phyloP scores from a whole-genome alignment of 208 protist genomes.

The Lotmaria passim region DNA sequence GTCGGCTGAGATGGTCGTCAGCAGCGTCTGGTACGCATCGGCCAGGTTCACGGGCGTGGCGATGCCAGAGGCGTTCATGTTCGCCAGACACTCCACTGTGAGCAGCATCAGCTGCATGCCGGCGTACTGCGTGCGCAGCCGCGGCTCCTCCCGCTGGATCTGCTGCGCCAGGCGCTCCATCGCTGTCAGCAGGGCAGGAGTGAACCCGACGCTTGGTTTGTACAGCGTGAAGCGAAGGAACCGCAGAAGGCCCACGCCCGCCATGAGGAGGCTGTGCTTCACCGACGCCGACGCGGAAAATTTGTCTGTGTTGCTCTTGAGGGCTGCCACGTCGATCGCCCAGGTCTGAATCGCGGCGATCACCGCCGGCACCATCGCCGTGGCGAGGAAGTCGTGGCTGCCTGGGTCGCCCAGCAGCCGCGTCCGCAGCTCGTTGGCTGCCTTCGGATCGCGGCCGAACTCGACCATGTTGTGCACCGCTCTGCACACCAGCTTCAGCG shows the following conservation, averaged over 20 bases:
- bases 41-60: conserved; percentile 50
- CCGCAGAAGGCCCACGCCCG: conserved; percentile 59
- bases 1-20: conserved; percentile 61
- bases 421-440: conserved; percentile 49
- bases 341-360: conserved; percentile 64
- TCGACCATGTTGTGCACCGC: conserved; percentile 79
- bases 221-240: conserved; percentile 76
- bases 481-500: conserved; percentile 70
- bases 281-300: conserved; percentile 32
- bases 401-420: conserved; percentile 29
- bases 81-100: conserved; percentile 68
- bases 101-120: conserved; percentile 81
- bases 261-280: conserved; percentile 39
- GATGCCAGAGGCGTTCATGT: conserved; percentile 65
- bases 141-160: conserved; percentile 50
- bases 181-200: conserved; percentile 41
- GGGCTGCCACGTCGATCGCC: conserved; percentile 25
- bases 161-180: conserved; percentile 55
- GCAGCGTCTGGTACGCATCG: conserved; percentile 42
- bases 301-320: not conserved
- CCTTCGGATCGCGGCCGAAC: conserved; percentile 53
- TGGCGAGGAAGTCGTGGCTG: conserved; percentile 58
- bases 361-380: conserved; percentile 66
- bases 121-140: conserved; percentile 57
- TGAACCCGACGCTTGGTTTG: conserved; percentile 30